Evolutionary conservation across 306 rosid species (phyloP), one percentile per base, ranked within the genome.

Genomic region (Cicer bijugum): DNA sequence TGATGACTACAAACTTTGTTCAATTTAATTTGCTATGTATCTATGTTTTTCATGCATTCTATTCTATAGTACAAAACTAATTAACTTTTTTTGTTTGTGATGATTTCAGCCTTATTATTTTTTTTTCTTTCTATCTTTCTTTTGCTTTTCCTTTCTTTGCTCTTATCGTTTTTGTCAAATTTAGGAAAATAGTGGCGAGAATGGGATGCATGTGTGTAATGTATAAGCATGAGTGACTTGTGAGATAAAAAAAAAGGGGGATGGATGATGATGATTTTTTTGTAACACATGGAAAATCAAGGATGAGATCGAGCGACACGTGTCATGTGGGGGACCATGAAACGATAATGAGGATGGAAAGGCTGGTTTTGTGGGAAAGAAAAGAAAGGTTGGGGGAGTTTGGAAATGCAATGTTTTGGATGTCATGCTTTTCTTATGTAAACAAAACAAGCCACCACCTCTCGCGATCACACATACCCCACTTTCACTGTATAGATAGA

Each of bases 381-480:
- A 33, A 47, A 61, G 69, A 17, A 33, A 47, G 77, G 76, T 35
- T 68, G 73, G 74, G 80, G 64, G 45, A 69, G 78, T 75, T 81
- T 67, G 65, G 76, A 45, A 80, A 51, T 68, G 80, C 0, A 44
- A 61, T 42, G 71, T 11, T 60, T 80, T 81, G 52, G 70, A 62
- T 81, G 84, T 81, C 84, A 81, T 70, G 84, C 81, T 81, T 81
- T 81, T 81, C 78, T 81, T 75, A 62, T 81, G 84, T 69, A 61
- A 75, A 63, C 75, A 58, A 58, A 67, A 50, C 80, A 69, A 43
- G 68, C 39, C 65, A 60, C 72, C 75, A 47, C 71, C 48, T 19
- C 62, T 51, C 11, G 19, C 6, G 4, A 6, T 50, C 80, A 48
- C 75, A 74, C 80, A 80, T 61, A 19, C 44, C 48, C 48, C 72